Evolutionary conservation across 2,329 filamentous ascomycete genomes (phyloP), one percentile per base, ranked within the genome.

Genomic region (Trichophyton schoenleinii): DNA sequence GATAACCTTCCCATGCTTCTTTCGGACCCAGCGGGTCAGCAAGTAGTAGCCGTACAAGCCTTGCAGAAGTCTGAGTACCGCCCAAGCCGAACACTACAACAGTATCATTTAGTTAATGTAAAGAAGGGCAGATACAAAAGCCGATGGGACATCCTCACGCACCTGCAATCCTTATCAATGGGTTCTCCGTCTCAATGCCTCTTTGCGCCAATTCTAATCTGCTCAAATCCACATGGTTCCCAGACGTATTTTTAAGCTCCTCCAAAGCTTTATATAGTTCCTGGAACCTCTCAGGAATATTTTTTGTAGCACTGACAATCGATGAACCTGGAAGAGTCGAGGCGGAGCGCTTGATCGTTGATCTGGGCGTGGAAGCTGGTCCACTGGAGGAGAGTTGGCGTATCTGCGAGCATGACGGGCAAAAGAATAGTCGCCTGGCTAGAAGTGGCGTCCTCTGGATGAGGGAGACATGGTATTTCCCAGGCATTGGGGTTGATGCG

Each of bases 21-120:
- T 83, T 80, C 3, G 80, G 74, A 42, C 79, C 79, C 65, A 91
- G 73, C 3, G 88, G 87, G 71, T 91, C 88, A 1, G 86, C 85
- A 1, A 91, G 76, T 11, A 90, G 74, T 41, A 91, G 76, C 48
- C 85, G 82, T 53, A 91, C 79, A 7, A 96, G 78, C 64, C 75
- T 79, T 64, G 79, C 77, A 48, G 83, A 81, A 55, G 78, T 77
- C 20, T 70, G 69, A 62, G 77, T 75, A 64, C 79, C 76, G 58
- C 79, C 77, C 60, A 82, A 65, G 8, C 79, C 78, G 20, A 83
- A 74, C 2, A 83, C 79, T 79, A 64, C 46, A 6, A 15, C 7
- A 41, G 8, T 38, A 38, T 15, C 31, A 42, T 31, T 59, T 48
- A 42, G 28, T 44, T 20, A 13, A 9, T 9, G 3, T 13, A 38